A percentile compares a stretch with the other conserved stretches of the same genome.
Conservation (phyloP, 495 filamentous ascomycete species). For the Thozetella sp. region DNA sequence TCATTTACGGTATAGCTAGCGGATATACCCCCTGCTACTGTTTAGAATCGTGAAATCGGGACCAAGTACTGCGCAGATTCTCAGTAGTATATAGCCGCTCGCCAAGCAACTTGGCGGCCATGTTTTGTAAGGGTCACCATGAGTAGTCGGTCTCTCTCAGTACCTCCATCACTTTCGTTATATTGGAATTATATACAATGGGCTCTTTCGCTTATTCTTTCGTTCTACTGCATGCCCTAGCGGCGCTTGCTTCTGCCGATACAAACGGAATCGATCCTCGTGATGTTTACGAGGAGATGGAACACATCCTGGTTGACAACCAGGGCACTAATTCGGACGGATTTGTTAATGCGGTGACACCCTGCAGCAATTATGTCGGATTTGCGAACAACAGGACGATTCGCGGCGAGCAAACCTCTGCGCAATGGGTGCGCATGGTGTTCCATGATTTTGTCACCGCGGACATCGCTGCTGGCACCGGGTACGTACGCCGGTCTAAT, state of each 20-base stretch:
- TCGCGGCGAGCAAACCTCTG: constrained; percentile 11
- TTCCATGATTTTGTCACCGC: constrained; percentile 34
- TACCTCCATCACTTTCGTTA: background rate
- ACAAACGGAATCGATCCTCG: background rate
- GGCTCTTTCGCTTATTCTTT: background rate
- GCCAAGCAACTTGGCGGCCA: background rate
- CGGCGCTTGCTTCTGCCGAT: background rate
- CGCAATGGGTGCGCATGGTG: constrained; percentile 44
- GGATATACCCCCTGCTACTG: background rate
- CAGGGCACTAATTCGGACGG: background rate
- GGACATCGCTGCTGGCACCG: constrained; percentile 18
- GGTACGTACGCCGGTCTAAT: constrained; percentile 3
- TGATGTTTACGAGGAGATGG: background rate
- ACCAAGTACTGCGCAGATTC: too few relatives aligned
- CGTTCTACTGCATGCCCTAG: background rate
- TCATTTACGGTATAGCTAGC: background rate
- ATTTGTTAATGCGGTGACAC: background rate
- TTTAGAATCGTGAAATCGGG: background rate
- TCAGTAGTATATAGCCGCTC: background rate
- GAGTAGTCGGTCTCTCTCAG: background rate
- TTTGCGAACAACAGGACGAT: background rate
- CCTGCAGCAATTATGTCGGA: background rate
- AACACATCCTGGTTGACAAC: background rate
- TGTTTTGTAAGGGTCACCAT: background rate
- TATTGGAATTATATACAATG: background rate